Evolutionary conservation across 2,329 filamentous ascomycete genomes (phyloP).

Genomic region (Daldinia sp.): DNA sequence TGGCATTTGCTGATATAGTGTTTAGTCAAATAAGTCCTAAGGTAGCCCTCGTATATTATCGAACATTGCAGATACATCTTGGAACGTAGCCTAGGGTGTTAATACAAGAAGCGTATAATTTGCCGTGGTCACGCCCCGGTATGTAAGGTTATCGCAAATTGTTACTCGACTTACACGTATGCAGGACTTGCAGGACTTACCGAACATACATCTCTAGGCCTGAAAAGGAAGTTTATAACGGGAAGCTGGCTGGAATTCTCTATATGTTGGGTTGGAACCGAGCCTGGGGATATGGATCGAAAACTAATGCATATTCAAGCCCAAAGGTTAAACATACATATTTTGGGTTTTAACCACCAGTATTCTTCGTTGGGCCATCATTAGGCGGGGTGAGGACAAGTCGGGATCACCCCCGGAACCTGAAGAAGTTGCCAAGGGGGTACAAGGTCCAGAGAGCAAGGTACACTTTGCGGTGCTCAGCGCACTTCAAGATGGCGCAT

Average conservation of each 20-base stretch:
- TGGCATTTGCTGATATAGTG: rapidly evolving
- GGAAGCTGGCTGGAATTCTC: constrained; percentile 14
- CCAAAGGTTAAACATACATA: constrained; percentile 35
- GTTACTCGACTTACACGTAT: constrained; percentile 1
- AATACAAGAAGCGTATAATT: constrained; percentile 4
- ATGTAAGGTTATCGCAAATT: constrained; percentile 10
- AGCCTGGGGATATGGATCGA: constrained; percentile 29
- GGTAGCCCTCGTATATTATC: background rate
- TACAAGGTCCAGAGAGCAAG: constrained; percentile 18
- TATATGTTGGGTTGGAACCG: constrained; percentile 23
- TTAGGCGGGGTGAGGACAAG: constrained; percentile 32
- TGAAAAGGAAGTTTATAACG: constrained; percentile 4
- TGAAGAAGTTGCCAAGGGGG: constrained; percentile 24
- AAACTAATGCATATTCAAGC: constrained; percentile 28
- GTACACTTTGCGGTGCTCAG: constrained; percentile 10
- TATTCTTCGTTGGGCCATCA: constrained; percentile 25
- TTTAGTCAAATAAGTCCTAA: background rate
- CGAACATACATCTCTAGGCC: constrained; percentile 7
- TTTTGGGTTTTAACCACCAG: constrained; percentile 16
- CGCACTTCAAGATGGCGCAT: background rate
- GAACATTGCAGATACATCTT: background rate
- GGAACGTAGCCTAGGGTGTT: background rate
- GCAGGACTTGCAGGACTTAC: constrained; percentile 6
- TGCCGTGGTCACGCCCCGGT: background rate
- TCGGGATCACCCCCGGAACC: constrained; percentile 33